Conservation (phyloP, 495 filamentous ascomycete species). For the Trichoderma gamsii region DNA sequence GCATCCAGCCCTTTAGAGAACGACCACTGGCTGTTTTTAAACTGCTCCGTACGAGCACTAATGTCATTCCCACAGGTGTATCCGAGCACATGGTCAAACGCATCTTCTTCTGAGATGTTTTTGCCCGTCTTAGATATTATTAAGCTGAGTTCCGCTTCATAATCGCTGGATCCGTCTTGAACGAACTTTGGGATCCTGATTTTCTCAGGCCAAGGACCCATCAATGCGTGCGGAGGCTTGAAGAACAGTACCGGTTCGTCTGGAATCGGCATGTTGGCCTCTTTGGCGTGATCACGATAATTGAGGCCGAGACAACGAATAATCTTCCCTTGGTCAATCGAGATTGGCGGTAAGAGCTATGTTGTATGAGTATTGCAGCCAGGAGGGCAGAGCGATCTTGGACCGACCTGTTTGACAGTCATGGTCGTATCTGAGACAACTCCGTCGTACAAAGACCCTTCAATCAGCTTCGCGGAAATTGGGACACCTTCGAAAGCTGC, state of each 20-base stretch:
- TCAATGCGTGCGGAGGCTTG: slow-evolving; percentile 39
- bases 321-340: slow-evolving; percentile 35
- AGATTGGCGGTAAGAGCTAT: slow-evolving; percentile 32
- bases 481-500: slow-evolving; percentile 29
- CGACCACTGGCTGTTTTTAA: slow-evolving; percentile 33
- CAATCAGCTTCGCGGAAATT: slow-evolving; percentile 26
- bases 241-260: slow-evolving; percentile 39
- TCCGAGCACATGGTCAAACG: slow-evolving; percentile 38
- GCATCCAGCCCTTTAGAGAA: slow-evolving; percentile 37
- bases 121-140: slow-evolving; percentile 36
- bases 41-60: slow-evolving; percentile 32
- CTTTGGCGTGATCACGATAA: slow-evolving; percentile 38
- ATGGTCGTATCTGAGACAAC: no score
- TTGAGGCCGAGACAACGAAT: slow-evolving; percentile 47
- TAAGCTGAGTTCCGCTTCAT: slow-evolving; percentile 41
- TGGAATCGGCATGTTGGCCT: slow-evolving; percentile 37
- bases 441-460: no score
- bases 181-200: slow-evolving; percentile 40
- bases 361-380: slow-evolving; percentile 23
- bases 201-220: slow-evolving; percentile 34
- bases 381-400: no score
- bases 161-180: slow-evolving; percentile 43
- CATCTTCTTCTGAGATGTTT: slow-evolving; percentile 36
- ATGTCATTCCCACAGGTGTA: slow-evolving; percentile 41
- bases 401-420: no score